Evolutionary conservation across 805 yeast genomes (phyloP).

Genomic region (Yarrowia osloensis): DNA sequence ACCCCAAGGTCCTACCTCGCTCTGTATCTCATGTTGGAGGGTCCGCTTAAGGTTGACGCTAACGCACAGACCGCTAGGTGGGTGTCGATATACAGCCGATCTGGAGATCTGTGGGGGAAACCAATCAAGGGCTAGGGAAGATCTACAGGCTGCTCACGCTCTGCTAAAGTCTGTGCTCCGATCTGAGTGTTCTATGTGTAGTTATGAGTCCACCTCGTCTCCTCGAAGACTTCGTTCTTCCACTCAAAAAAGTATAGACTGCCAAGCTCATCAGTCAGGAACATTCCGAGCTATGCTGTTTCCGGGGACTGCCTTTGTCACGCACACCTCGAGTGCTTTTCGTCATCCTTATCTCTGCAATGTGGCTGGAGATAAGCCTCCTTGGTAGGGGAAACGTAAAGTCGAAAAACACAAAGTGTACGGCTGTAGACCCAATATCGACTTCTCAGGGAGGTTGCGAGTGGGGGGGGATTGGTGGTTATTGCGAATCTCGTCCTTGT

Average conservation of each 20-base stretch:
- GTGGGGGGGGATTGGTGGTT: neutral
- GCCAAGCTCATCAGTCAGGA: constrained; percentile 17
- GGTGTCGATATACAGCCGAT: neutral
- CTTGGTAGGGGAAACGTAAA: neutral
- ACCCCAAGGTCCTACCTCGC: neutral
- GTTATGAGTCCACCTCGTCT: neutral
- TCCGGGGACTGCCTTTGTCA: neutral
- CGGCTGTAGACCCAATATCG: neutral
- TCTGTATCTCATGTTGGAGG: neutral
- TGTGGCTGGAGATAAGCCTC: constrained; percentile 19
- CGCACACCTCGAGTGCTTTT: neutral
- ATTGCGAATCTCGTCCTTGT: neutral
- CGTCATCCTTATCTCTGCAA: constrained; percentile 10
- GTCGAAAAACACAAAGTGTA: neutral
- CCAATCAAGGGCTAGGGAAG: neutral
- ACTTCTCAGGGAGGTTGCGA: neutral
- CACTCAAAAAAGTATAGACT: neutral
- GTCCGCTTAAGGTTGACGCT: neutral
- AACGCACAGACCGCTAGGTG: constrained; percentile 3
- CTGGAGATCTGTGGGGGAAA: constrained; percentile 22
- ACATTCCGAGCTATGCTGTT: neutral
- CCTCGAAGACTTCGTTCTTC: no score
- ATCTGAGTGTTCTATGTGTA: neutral
- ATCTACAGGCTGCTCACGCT: no score
- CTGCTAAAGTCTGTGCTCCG: neutral